Base-by-base conservation (phyloP, 345 rosid species). In the Melaleuca quinquenervia region DNA sequence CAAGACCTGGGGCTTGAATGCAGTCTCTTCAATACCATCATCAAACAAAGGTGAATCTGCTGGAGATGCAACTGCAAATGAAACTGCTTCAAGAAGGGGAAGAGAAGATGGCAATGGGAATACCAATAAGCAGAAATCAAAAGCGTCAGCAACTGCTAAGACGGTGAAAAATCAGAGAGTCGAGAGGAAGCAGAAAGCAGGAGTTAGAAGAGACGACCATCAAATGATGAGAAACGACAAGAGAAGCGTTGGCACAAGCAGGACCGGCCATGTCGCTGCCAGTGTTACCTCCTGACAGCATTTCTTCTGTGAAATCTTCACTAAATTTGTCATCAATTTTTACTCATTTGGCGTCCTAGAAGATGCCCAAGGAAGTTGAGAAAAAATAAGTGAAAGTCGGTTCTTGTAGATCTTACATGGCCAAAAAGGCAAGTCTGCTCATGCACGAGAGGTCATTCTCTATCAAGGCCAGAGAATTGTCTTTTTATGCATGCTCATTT, bases 221-320 rank as follows among this genome's bases (percentile, higher is more conserved):
- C 90, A 88, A 86, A 87, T 83, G 89, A 60, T 84, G 86, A 91
- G 91, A 49, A 92, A 89, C 87, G 90, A 85, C 49, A 88, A 86
- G 41, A 88, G 88, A 91, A 89, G 87, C 52, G 87, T 82, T 52
- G 90, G 90, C 84, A 84, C 87, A 32, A 84, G 89, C 76, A 84
- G 87, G 85, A 86, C 88, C 62, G 90, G 90, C 53, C 87, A 54
- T 84, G 49, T 89, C 74, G 90, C 93, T 32, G 91, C 89, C 51
- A 91, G 92, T 14, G 93, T 91, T 48, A 90, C 92, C 48, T 93
- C 94, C 74, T 92, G 87, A 94, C 48, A 55, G 50, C 52, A 51
- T 41, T 29, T n/a, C 58, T 62, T 24, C 49, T 26, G 11, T 6
- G 14, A 12, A 11, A 27, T 52, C 22, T 29, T 53, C 64, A 18